Evolutionary conservation across 1,284 basidiomycete genomes (phyloP).

Genomic region (Tilletia indica): DNA sequence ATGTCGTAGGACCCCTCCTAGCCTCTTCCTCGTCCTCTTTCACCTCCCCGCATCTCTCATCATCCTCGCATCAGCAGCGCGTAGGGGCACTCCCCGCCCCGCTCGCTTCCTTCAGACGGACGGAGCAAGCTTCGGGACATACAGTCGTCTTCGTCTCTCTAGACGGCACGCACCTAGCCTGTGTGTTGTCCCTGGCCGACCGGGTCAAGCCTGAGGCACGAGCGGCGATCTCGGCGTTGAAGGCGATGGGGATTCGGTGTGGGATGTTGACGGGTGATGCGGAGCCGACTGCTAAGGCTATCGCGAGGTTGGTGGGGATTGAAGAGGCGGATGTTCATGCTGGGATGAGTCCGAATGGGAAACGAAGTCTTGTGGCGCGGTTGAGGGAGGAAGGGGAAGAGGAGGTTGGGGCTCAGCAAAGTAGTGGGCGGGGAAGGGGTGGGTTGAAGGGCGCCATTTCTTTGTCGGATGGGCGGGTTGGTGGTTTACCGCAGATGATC

Average conservation of each 20-base stretch:
- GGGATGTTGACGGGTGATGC: slow-evolving; percentile 53
- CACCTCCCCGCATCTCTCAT: slow-evolving; percentile 18
- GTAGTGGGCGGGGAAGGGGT: neutral
- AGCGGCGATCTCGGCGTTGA: slow-evolving; percentile 36
- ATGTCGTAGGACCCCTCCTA: slow-evolving; percentile 16
- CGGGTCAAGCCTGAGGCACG: slow-evolving; percentile 49
- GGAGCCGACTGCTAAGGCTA: slow-evolving; percentile 40
- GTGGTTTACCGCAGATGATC: neutral
- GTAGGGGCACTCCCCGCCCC: neutral
- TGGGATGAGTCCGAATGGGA: slow-evolving; percentile 51
- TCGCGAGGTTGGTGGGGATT: slow-evolving; percentile 45
- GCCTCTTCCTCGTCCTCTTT: neutral
- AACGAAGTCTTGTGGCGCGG: slow-evolving; percentile 36
- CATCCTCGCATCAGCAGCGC: slow-evolving; percentile 18
- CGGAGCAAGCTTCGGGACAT: slow-evolving; percentile 39
- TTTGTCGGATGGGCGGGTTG: neutral
- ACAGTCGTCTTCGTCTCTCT: slow-evolving; percentile 48
- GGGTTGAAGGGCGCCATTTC: neutral
- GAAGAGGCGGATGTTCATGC: slow-evolving; percentile 45
- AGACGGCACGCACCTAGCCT: slow-evolving; percentile 36
- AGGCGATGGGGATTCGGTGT: slow-evolving; percentile 46
- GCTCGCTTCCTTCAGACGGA: slow-evolving; percentile 11
- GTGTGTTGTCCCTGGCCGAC: slow-evolving; percentile 46
- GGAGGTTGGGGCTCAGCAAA: neutral
- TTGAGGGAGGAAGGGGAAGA: slow-evolving; percentile 16